Percentiles rank a stretch among this genome's conserved stretches.
Evolutionary conservation across 345 rosid species (phyloP).

Genomic region (Gossypium sturtianum): DNA sequence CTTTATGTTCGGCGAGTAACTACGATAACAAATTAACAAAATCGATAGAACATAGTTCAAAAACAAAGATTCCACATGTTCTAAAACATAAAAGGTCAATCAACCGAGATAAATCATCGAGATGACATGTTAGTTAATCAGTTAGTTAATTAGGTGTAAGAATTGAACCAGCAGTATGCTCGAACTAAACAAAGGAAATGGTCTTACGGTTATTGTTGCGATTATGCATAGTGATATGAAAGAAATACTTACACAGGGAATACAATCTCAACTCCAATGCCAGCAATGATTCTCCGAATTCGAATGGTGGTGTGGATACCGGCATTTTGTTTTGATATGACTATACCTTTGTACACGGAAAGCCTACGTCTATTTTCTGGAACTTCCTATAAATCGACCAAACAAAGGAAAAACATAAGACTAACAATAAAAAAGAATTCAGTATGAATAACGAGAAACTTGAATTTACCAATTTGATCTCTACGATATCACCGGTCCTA

Average conservation of each 20-base stretch:
- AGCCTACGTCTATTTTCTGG: conserved; percentile 73
- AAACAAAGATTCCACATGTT: background rate
- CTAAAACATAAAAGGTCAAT: too few species aligned
- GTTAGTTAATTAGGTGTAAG: background rate
- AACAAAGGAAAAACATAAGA: conserved; percentile 12
- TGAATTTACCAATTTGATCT: conserved; percentile 64
- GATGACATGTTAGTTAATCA: background rate
- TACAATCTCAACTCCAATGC: conserved; percentile 28
- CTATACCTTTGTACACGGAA: conserved; percentile 78
- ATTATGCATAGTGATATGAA: background rate
- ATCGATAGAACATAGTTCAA: background rate
- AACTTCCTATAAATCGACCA: conserved; percentile 51
- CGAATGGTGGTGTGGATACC: conserved; percentile 85
- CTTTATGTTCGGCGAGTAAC: conserved; percentile 76
- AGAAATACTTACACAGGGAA: conserved; percentile 10
- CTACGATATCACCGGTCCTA: conserved; percentile 80
- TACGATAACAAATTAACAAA: conserved; percentile 19
- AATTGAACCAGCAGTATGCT: background rate
- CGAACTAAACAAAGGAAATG: background rate
- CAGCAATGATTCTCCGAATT: conserved; percentile 79
- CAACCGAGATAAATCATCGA: too few species aligned
- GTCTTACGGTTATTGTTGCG: background rate
- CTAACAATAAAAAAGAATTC: background rate
- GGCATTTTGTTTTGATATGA: conserved; percentile 80
- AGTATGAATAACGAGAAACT: conserved; percentile 9